Evolutionary conservation across 805 yeast species (phyloP).

Genomic region (Candida nitratophila): DNA sequence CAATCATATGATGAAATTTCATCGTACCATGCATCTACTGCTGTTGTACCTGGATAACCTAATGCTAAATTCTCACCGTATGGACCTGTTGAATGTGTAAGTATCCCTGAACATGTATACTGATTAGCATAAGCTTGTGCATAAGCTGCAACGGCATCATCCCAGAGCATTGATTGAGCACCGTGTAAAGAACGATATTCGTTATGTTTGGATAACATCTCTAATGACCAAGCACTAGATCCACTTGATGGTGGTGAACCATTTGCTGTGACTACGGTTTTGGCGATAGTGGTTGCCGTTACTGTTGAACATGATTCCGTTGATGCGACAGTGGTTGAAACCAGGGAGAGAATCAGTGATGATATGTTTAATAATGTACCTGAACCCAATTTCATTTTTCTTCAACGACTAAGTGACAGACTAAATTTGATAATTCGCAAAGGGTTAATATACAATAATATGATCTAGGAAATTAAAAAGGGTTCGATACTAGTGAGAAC

Average conservation of each 20-base stretch:
- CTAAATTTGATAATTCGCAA: too few relatives aligned
- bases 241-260: slow-evolving; percentile 5
- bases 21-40: slow-evolving; percentile 67
- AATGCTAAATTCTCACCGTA: slow-evolving; percentile 78
- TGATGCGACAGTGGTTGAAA: slow-evolving; percentile 5
- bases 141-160: slow-evolving; percentile 37
- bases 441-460: too few relatives aligned
- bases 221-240: slow-evolving; percentile 11
- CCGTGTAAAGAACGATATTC: slow-evolving; percentile 47
- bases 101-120: slow-evolving; percentile 51
- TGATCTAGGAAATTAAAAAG: too few relatives aligned
- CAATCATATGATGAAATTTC: slow-evolving; percentile 54
- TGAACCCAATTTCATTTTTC: too few relatives aligned
- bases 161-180: slow-evolving; percentile 52
- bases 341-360: too few relatives aligned
- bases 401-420: too few relatives aligned
- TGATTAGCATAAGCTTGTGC: slow-evolving; percentile 54
- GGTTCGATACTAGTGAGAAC: too few relatives aligned
- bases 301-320: slow-evolving; percentile 7
- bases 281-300: slow-evolving; percentile 9
- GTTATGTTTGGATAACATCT: slow-evolving; percentile 57
- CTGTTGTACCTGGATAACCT: slow-evolving; percentile 49
- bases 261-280: background rate
- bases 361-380: too few relatives aligned
- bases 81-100: slow-evolving; percentile 56